Evolutionary conservation across 352 stramenopile genomes (phyloP).

Genomic region (Salisapilia sapeloensis): DNA sequence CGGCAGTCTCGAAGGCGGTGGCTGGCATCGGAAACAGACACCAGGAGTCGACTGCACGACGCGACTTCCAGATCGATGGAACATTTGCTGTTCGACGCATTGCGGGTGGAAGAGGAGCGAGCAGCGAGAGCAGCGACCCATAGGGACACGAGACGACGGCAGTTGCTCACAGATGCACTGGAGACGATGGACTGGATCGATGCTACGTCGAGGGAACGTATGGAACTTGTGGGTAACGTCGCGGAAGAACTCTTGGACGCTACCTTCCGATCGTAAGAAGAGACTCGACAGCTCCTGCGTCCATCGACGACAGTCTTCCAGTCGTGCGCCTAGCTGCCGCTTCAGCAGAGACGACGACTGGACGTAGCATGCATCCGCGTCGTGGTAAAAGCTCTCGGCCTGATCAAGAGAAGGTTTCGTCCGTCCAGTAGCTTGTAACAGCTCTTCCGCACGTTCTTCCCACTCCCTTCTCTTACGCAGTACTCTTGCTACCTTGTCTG

Average conservation of each 20-base stretch:
- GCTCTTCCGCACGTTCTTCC: constrained; percentile 23
- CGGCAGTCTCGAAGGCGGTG: constrained; percentile 1
- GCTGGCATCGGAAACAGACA: neutral
- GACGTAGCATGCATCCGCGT: constrained; percentile 41
- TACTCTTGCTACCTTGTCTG: constrained; percentile 26
- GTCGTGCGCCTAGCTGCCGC: constrained; percentile 32
- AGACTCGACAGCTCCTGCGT: constrained; percentile 21
- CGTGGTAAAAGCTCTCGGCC: constrained; percentile 23
- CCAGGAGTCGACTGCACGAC: neutral
- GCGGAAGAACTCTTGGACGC: constrained; percentile 24
- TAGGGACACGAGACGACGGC: constrained; percentile 21
- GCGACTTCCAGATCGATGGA: neutral
- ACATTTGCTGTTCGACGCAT: constrained; percentile 16
- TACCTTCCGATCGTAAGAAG: constrained; percentile 31
- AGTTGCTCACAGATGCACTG: constrained; percentile 63
- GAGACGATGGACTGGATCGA: constrained; percentile 12
- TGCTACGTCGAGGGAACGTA: constrained; percentile 1
- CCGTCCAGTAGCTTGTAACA: constrained; percentile 10
- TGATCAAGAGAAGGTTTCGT: constrained; percentile 20
- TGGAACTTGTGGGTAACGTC: constrained; percentile 16
- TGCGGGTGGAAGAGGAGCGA: constrained; percentile 30
- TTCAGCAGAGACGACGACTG: constrained; percentile 36
- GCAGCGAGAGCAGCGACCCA: constrained; percentile 33
- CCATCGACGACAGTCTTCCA: constrained; percentile 61
- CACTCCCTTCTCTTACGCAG: constrained; percentile 32